Base-by-base conservation (phyloP, 2,329 filamentous ascomycete species). In the Neurospora sp. region DNA sequence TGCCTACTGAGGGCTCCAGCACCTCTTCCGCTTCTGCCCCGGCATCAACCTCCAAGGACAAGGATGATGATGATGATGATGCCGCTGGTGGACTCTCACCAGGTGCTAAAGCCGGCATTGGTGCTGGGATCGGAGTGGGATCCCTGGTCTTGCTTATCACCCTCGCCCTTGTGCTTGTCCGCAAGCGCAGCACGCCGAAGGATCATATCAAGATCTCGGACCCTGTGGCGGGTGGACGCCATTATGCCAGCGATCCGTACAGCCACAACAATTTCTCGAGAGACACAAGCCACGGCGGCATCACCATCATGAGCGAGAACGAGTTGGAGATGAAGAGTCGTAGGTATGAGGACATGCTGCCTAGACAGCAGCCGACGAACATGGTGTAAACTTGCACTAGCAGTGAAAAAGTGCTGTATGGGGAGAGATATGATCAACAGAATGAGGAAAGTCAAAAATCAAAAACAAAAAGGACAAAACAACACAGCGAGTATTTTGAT, bases 271-370 rank as follows among this genome's bases (percentile, higher is more conserved):
- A 78, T n/a, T 77, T 79, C 65, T 76, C 76, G 23, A 78, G 80
- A 70, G 81, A 82, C 69, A 77, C 80, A 65, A 79, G 78, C 11
- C 77, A 79, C 66, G 23, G 23, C 3, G 52, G 52, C 52, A 62
- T 62, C 23, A 62, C 52, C 52, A 62, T 62, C 3, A 62, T 62
- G 52, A 62, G 5, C 52, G 52, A 62, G 52, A 76, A 78, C 17
- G 84, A 85, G 66, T 79, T 87, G 62, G 85, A 88, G 73, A 79
- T 83, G 75, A 82, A 83, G 71, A 82, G 84, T 3, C 81, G 83
- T 71, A 82, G 85, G 57, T 88, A 88, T 72, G 86, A 88, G 76
- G 86, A 88, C 72, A 85, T 87, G 85, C 74, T 85, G 28, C 85
- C 85, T 37, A 80, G 85, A 65, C 80, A 83, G 71, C 81, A 83